These are phyloP conservation scores for Penicillium sp. DNA, from an alignment of 2,329 filamentous ascomycete species.

Conservation along the genomic window DNA sequence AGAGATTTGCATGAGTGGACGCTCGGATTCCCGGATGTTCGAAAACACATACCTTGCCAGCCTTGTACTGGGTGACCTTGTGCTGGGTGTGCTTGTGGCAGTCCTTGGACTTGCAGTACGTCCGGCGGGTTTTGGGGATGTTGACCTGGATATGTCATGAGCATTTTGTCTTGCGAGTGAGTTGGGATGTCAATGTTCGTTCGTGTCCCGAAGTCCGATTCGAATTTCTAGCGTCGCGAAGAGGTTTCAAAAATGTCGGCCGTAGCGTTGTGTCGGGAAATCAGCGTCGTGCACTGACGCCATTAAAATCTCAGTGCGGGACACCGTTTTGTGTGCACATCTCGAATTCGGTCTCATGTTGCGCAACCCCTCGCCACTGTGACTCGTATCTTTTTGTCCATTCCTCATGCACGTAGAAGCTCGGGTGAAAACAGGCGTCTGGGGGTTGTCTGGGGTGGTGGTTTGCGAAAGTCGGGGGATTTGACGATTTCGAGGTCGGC, in stretches of 20 bases:
- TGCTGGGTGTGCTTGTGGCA: conserved; percentile 92
- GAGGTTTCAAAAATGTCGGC: background rate
- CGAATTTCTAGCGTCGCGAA: conserved; percentile 9
- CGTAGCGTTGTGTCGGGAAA: background rate
- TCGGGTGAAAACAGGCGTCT: conserved; percentile 1
- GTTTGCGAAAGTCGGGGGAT: conserved; percentile 15
- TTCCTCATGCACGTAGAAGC: background rate
- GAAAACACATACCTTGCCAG: conserved; percentile 70
- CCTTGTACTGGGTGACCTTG: conserved; percentile 97
- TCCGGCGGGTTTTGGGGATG: conserved; percentile 96
- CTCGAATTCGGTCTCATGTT: background rate
- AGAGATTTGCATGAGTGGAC: conserved; percentile 25
- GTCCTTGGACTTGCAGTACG: conserved; percentile 95
- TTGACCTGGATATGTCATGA: conserved; percentile 69
- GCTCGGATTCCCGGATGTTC: conserved; percentile 18
- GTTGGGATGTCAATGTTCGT: conserved; percentile 8
- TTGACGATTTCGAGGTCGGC: conserved; percentile 21
- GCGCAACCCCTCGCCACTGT: conserved; percentile 1
- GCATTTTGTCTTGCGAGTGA: conserved; percentile 17
- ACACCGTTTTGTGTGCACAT: background rate
- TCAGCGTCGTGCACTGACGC: background rate
- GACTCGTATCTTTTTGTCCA: background rate
- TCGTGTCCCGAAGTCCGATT: conserved; percentile 11
- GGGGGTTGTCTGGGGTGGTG: background rate
- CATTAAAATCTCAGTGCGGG: background rate